Percentiles rank a stretch among this genome's conserved stretches.
phyloP scores from a whole-genome alignment of 192 early-diverging fungal genomes.

The Linnemannia schmuckeri region DNA sequence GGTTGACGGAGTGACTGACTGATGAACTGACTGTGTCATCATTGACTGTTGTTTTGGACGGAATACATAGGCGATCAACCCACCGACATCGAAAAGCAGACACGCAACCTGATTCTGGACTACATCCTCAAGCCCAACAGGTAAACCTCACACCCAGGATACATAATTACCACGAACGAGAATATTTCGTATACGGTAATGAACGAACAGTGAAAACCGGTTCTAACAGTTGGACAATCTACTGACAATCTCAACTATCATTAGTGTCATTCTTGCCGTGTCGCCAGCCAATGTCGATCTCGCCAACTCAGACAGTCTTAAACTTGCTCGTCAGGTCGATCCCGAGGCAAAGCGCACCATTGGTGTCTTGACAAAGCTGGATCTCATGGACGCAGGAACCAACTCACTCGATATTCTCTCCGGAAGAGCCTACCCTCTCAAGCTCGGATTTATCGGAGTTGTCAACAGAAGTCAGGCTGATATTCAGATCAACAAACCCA shows the following conservation, averaged over 20 bases:
- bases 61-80: conserved; percentile 81
- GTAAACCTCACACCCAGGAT: conserved; percentile 20
- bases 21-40: not conserved
- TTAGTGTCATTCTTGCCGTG: conserved; percentile 84
- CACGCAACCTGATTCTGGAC: conserved; percentile 79
- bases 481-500: conserved; percentile 78
- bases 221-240: not conserved
- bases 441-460: conserved; percentile 85
- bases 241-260: not conserved
- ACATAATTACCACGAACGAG: not conserved
- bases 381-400: conserved; percentile 89
- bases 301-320: conserved; percentile 88
- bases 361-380: conserved; percentile 86
- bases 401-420: conserved; percentile 85
- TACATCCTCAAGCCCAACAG: conserved; percentile 87
- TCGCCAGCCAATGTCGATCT: conserved; percentile 87
- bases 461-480: conserved; percentile 89
- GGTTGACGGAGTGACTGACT: conserved; percentile 6
- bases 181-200: not conserved
- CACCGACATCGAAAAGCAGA: conserved; percentile 86
- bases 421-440: conserved; percentile 81
- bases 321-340: conserved; percentile 88
- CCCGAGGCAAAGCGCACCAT: conserved; percentile 83
- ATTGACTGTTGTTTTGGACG: not conserved
- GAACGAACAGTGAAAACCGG: not conserved